Evolutionary conservation across 73 alveolate genomes (phyloP).

Genomic region (Paramecium primaurelia): DNA sequence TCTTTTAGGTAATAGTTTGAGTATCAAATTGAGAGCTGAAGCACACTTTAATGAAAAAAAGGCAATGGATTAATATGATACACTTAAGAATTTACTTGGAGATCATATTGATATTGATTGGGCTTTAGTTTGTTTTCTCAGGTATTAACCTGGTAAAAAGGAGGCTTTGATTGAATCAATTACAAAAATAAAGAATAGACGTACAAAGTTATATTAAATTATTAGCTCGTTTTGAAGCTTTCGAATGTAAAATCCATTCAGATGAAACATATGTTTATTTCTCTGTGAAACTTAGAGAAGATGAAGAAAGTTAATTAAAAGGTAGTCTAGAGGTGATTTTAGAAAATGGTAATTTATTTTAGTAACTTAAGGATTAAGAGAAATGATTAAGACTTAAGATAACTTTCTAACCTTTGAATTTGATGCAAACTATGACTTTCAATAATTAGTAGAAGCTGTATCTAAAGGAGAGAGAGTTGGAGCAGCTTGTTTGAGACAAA

Average conservation of each 20-base stretch:
- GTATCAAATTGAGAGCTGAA: neutral
- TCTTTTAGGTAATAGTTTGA: neutral
- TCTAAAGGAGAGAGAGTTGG: neutral
- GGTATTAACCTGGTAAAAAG: neutral
- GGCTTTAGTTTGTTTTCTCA: neutral
- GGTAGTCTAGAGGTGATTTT: neutral
- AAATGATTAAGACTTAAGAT: neutral
- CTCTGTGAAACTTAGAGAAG: neutral
- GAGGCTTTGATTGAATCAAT: neutral
- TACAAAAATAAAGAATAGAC: neutral
- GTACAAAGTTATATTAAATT: neutral
- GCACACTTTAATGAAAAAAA: neutral
- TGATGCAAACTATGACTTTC: slow-evolving; percentile 2
- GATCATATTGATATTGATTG: neutral
- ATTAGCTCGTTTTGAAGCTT: neutral
- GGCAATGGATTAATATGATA: neutral
- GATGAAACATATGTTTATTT: slow-evolving; percentile 8
- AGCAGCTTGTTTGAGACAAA: neutral
- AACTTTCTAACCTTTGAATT: neutral
- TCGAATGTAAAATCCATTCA: neutral
- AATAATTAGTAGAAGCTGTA: neutral
- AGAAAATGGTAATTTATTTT: neutral
- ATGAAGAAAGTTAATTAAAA: neutral
- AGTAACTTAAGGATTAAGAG: neutral
- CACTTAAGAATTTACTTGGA: neutral